These are phyloP conservation scores for Sporisorium graminicola DNA, from an alignment of 1,284 basidiomycete species.

Conservation along the genomic window DNA sequence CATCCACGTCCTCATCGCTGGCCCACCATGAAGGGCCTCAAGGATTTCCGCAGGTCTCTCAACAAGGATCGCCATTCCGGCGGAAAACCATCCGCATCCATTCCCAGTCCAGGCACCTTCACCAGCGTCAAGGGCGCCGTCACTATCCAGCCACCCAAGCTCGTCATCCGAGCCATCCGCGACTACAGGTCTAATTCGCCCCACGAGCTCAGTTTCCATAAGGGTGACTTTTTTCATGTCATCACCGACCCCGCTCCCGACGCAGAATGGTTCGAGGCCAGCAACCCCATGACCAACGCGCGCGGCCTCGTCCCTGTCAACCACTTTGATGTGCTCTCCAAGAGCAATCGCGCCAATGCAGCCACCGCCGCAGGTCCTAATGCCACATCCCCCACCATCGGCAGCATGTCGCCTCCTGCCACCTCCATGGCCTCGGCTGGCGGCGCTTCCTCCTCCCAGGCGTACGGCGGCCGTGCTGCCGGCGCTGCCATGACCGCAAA, in stretches of 20 bases:
- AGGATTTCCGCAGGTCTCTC: conserved; percentile 65
- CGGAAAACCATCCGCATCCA: conserved; percentile 40
- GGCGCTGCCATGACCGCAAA: conserved; percentile 54
- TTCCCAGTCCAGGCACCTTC: conserved; percentile 30
- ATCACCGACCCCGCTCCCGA: conserved; percentile 76
- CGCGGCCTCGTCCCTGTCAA: conserved; percentile 93
- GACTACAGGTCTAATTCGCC: conserved; percentile 81
- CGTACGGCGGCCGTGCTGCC: conserved; percentile 43
- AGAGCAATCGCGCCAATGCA: conserved; percentile 44
- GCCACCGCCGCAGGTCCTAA: conserved; percentile 36
- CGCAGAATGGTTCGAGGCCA: conserved; percentile 71
- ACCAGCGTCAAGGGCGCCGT: conserved; percentile 56
- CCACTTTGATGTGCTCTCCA: conserved; percentile 75
- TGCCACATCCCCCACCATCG: conserved; percentile 39
- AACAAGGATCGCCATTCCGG: conserved; percentile 61
- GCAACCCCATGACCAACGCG: conserved; percentile 86
- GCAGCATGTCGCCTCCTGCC: conserved; percentile 40
- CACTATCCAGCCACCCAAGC: conserved; percentile 80
- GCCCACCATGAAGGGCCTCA: conserved; percentile 64
- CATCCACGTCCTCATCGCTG: no score
- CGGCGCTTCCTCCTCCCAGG: conserved; percentile 22
- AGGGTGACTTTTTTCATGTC: conserved; percentile 98
- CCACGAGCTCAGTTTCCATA: conserved; percentile 88
- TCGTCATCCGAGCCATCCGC: conserved; percentile 89
- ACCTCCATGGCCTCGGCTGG: conserved; percentile 5